These are phyloP conservation scores for Zygosaccharomyces sapae DNA, from an alignment of 1,139 yeast species.

Conservation along the genomic window DNA sequence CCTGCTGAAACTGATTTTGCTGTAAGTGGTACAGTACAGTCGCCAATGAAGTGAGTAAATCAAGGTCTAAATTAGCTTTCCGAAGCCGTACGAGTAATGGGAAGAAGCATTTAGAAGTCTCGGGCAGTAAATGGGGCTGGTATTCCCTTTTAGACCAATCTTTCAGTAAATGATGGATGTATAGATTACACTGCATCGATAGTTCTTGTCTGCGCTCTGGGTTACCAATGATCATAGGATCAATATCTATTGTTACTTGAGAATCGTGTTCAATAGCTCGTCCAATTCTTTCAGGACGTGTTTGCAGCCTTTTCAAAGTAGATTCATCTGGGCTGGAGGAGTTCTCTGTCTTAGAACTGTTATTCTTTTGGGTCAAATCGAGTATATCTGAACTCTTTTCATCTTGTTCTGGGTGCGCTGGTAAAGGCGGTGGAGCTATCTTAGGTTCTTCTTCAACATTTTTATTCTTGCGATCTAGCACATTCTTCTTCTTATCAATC, in stretches of 20 bases:
- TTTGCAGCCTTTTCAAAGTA: slow-evolving; percentile 24
- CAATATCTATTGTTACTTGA: slow-evolving; percentile 34
- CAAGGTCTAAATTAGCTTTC: slow-evolving; percentile 42
- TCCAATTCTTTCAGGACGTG: slow-evolving; percentile 29
- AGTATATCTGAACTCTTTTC: slow-evolving; percentile 14
- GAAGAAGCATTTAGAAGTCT: slow-evolving; percentile 59
- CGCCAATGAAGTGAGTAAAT: slow-evolving; percentile 52
- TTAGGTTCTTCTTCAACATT: slow-evolving; percentile 5
- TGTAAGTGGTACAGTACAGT: slow-evolving; percentile 63
- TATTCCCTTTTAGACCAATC: slow-evolving; percentile 43
- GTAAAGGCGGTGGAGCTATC: slow-evolving; percentile 8
- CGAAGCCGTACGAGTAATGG: slow-evolving; percentile 60
- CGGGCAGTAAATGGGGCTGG: slow-evolving; percentile 34
- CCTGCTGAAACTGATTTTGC: slow-evolving; percentile 46
- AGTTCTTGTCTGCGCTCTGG: slow-evolving; percentile 19
- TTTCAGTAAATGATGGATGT: slow-evolving; percentile 44
- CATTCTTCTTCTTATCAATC: slow-evolving; percentile 39
- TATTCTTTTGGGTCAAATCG: slow-evolving; percentile 22
- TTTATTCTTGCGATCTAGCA: slow-evolving; percentile 5
- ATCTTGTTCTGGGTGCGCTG: slow-evolving; percentile 6
- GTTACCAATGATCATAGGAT: slow-evolving; percentile 23
- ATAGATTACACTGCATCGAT: slow-evolving; percentile 46
- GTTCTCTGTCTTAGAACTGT: neutral
- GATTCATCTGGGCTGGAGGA: slow-evolving; percentile 20
- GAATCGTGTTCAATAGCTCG: slow-evolving; percentile 11